Evolutionary conservation across 108 stramenopile species (phyloP).

Genomic region (Bacterosira constricta): DNA sequence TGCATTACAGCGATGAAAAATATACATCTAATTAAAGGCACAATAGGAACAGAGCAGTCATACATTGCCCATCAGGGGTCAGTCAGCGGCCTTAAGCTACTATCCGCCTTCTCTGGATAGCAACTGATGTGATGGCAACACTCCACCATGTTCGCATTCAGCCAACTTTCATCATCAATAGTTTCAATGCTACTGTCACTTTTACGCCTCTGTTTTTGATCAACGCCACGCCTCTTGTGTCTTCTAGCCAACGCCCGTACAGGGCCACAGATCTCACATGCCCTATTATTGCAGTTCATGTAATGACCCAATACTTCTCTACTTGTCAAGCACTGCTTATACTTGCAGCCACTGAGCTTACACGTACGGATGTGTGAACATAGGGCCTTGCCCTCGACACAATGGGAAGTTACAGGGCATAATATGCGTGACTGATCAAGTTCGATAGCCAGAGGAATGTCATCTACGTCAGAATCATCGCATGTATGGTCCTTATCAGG

Average conservation of each 20-base stretch:
- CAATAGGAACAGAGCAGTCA: neutral
- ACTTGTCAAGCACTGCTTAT: slow-evolving; percentile 32
- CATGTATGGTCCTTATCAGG: neutral
- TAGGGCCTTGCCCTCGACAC: slow-evolving; percentile 35
- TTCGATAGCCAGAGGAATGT: neutral
- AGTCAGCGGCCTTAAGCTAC: neutral
- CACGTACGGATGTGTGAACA: slow-evolving; percentile 32
- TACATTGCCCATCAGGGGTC: neutral
- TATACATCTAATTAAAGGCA: too few species aligned
- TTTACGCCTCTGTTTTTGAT: neutral
- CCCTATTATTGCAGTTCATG: slow-evolving; percentile 10
- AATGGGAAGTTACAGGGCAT: slow-evolving; percentile 37
- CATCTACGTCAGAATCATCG: neutral
- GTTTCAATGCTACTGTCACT: slow-evolving; percentile 17
- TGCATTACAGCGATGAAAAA: too few species aligned
- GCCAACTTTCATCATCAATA: slow-evolving; percentile 25
- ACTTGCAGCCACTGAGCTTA: slow-evolving; percentile 21
- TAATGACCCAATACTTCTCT: slow-evolving; percentile 44
- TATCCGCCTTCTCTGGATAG: too few species aligned
- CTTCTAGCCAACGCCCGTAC: slow-evolving; percentile 12
- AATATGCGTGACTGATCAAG: neutral
- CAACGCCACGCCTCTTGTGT: too few species aligned
- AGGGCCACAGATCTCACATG: slow-evolving; percentile 39
- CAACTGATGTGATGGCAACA: too few species aligned
- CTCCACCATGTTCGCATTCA: slow-evolving; percentile 11